phyloP scores from a whole-genome alignment of 148 eudicot genomes.

The Cornus kousa region DNA sequence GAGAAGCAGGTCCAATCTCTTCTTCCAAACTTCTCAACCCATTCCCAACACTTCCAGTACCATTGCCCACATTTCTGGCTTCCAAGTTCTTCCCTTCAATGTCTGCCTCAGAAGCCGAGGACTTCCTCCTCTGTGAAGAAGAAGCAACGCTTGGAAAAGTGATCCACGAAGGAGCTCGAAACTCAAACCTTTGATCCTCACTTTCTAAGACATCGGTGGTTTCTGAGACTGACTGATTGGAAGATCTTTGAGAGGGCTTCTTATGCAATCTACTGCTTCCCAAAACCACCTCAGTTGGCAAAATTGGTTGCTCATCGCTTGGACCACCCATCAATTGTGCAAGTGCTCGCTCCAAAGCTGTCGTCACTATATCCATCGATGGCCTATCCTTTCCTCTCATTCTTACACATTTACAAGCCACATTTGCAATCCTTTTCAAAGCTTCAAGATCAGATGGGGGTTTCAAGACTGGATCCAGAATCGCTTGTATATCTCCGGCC shows the following conservation, averaged over 20 bases:
- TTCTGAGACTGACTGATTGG: conserved; percentile 61
- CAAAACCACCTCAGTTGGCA: conserved; percentile 86
- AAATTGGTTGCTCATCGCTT: conserved; percentile 83
- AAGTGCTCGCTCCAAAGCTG: conserved; percentile 76
- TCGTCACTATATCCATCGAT: conserved; percentile 93
- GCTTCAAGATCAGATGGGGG: conserved; percentile 72
- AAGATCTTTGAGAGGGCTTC: conserved; percentile 77
- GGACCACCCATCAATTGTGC: conserved; percentile 87
- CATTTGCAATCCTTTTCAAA: conserved; percentile 66
- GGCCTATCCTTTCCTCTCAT: conserved; percentile 96
- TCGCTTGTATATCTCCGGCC: conserved; percentile 51
- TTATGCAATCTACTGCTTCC: conserved; percentile 95
- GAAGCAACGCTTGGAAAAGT: conserved; percentile 92
- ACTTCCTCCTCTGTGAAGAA: conserved; percentile 88
- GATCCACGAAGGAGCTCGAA: conserved; percentile 94
- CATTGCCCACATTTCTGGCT: conserved; percentile 9
- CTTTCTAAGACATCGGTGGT: conserved; percentile 57
- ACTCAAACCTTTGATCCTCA: conserved; percentile 76
- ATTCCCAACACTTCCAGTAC: conserved; percentile 40
- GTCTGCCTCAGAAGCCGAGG: conserved; percentile 82
- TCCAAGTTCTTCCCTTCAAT: conserved; percentile 49
- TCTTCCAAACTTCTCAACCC: conserved; percentile 81
- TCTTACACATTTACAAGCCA: conserved; percentile 81
- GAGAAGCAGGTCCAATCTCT: conserved; percentile 93
- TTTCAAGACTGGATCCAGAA: conserved; percentile 62